Evolutionary conservation across 192 early-diverging fungal genomes (phyloP).

Genomic region (Mortierella antarctica): DNA sequence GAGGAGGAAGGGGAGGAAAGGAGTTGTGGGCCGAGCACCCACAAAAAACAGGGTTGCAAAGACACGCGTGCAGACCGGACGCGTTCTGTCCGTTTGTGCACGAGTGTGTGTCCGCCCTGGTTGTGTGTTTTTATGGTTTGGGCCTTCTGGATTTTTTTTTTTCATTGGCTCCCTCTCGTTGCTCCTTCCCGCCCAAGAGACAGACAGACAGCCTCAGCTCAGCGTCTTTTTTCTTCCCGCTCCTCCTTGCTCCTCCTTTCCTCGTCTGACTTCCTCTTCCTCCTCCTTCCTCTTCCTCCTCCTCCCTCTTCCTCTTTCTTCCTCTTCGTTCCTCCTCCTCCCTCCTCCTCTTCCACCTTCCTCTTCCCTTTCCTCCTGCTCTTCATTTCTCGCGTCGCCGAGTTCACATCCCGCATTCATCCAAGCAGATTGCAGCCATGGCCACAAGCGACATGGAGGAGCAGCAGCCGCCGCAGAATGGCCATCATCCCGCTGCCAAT

Average conservation of each 20-base stretch:
- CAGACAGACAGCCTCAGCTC: too few relatives aligned
- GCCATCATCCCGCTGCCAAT: background rate
- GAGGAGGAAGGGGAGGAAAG: background rate
- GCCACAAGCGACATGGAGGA: slow-evolving; percentile 45
- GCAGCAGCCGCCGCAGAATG: slow-evolving; percentile 1
- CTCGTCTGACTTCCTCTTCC: background rate
- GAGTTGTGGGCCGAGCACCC: background rate
- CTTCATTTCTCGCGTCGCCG: background rate
- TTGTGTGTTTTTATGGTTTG: too few relatives aligned
- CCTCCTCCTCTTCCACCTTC: background rate
- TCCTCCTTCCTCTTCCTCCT: background rate
- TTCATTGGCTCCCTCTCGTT: too few relatives aligned
- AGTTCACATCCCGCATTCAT: background rate
- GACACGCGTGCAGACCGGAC: too few relatives aligned
- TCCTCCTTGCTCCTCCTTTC: background rate
- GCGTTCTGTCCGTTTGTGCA: too few relatives aligned
- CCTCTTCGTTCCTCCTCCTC: background rate
- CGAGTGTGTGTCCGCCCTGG: too few relatives aligned
- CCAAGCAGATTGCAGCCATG: slow-evolving; percentile 6
- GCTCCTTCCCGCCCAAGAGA: too few relatives aligned
- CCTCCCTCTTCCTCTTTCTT: background rate
- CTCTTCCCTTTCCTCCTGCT: background rate
- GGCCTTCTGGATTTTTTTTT: too few relatives aligned
- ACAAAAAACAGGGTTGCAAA: too few relatives aligned
- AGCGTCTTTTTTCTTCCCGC: background rate